These are phyloP conservation scores for Mortierella sp. DNA, from an alignment of 371 early-diverging fungal species.

Conservation along the genomic window DNA sequence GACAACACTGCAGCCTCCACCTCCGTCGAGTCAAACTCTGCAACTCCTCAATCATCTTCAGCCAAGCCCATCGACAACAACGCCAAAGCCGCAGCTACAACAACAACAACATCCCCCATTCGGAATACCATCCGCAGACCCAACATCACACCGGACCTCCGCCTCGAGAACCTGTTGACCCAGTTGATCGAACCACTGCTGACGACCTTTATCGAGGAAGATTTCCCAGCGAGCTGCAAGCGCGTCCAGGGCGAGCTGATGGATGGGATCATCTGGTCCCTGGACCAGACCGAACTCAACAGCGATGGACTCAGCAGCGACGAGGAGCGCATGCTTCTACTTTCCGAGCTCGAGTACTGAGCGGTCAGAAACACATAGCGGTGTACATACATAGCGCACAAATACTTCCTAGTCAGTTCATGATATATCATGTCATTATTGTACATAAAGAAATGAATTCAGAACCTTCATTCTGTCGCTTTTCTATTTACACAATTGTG, in stretches of 20 bases:
- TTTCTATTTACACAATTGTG: not conserved
- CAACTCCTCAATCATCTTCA: not conserved
- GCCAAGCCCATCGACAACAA: conserved; percentile 3
- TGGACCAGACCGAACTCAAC: conserved; percentile 29
- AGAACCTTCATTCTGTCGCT: not conserved
- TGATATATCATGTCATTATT: not conserved
- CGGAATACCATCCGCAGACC: conserved; percentile 18
- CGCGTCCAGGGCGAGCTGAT: conserved; percentile 51
- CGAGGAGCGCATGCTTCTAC: conserved; percentile 29
- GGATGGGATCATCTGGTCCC: conserved; percentile 44
- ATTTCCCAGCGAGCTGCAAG: conserved; percentile 43
- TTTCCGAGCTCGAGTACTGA: conserved; percentile 45
- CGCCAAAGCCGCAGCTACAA: not conserved
- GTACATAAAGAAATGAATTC: not conserved
- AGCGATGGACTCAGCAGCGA: not conserved
- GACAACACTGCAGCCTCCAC: not conserved
- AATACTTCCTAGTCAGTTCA: too few relatives aligned
- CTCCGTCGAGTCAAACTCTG: not conserved
- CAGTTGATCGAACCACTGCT: conserved; percentile 43
- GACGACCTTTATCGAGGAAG: conserved; percentile 35
- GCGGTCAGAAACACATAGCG: not conserved
- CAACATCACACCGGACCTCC: conserved; percentile 24
- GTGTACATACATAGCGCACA: not conserved
- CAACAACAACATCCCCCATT: not conserved
- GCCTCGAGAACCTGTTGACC: conserved; percentile 29